phyloP scores from a whole-genome alignment of 257 asterid genomes.

The Forsythia viridissima region DNA sequence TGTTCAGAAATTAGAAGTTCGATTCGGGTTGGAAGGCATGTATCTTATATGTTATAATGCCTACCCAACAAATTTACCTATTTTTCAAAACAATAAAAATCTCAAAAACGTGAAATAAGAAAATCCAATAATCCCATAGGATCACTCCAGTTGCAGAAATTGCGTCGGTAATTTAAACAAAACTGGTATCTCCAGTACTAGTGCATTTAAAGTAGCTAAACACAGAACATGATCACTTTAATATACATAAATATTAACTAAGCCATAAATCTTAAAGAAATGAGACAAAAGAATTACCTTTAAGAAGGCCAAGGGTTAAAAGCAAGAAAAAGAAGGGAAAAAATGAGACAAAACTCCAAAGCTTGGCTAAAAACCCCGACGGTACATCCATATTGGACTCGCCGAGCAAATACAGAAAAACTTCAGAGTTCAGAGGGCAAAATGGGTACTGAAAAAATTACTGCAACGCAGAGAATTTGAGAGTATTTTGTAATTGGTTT shows the following conservation, averaged over 20 bases:
- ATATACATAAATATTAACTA: too few species aligned
- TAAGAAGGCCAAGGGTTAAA: constrained; percentile 64
- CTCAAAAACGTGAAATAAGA: not conserved
- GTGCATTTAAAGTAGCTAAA: not conserved
- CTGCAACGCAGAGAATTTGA: not conserved
- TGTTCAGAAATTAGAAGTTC: too few species aligned
- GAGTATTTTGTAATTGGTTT: not conserved
- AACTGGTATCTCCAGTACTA: not conserved
- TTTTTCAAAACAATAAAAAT: too few species aligned
- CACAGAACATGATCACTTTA: not conserved
- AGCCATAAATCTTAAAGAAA: not conserved
- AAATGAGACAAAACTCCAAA: constrained; percentile 78
- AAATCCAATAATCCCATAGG: too few species aligned
- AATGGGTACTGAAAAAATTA: not conserved
- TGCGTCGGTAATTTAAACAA: not conserved
- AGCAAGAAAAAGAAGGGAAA: constrained; percentile 82
- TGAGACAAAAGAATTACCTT: constrained; percentile 41
- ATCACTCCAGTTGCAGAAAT: not conserved
- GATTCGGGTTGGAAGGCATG: too few species aligned
- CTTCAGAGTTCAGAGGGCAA: not conserved
- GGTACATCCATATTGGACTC: constrained; percentile 66
- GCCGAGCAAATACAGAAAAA: not conserved
- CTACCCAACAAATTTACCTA: too few species aligned
- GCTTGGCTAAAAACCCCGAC: constrained; percentile 61
- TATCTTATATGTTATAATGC: not conserved